phyloP scores from a whole-genome alignment of 177 flowering plant genomes.

The Vitis hybrid region DNA sequence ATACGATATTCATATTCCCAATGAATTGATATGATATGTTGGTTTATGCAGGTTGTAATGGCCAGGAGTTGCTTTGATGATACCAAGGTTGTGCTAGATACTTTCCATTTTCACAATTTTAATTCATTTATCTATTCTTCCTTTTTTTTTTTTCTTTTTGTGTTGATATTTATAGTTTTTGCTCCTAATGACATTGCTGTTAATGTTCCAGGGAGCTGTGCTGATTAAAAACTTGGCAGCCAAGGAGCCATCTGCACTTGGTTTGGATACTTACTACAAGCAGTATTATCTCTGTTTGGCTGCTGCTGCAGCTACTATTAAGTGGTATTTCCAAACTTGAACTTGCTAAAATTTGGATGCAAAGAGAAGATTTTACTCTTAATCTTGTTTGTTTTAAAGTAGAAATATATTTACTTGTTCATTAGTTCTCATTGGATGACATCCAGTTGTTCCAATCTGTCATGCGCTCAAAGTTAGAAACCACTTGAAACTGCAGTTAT shows the following conservation, averaged over 20 bases:
- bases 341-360: background rate
- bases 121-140: background rate
- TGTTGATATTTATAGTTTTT: constrained; percentile 13
- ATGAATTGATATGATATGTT: background rate
- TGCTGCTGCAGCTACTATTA: constrained; percentile 88
- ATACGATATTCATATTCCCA: background rate
- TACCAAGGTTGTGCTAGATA: constrained; percentile 66
- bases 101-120: constrained; percentile 2
- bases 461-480: background rate
- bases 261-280: constrained; percentile 91
- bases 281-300: constrained; percentile 98
- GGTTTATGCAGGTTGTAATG: constrained; percentile 61
- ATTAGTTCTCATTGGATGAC: background rate
- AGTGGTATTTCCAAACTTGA: constrained; percentile 54
- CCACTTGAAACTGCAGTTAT: background rate
- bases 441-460: background rate
- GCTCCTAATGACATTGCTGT: constrained; percentile 10
- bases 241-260: constrained; percentile 90
- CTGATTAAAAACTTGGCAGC: constrained; percentile 84
- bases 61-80: constrained; percentile 97
- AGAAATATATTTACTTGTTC: background rate
- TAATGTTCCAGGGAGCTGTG: constrained; percentile 64
- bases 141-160: constrained; percentile 2
- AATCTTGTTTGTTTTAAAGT: background rate
- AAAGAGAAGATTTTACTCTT: constrained; percentile 3